Evolutionary conservation across 768 basidiomycete species (phyloP).

Genomic region (Hericium erinaceus): DNA sequence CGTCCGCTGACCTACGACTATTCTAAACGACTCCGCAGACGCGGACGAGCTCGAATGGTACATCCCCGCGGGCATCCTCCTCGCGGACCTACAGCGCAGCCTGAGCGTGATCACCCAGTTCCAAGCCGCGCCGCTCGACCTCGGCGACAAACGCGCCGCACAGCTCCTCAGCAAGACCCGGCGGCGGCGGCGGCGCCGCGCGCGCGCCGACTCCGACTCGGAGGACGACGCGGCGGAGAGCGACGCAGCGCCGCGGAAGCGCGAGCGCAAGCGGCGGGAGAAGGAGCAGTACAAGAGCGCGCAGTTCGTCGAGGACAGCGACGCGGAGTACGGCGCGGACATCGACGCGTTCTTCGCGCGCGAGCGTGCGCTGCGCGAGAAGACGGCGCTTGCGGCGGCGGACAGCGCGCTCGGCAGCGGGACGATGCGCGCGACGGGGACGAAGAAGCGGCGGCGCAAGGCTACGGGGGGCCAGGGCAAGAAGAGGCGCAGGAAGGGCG

Average conservation of each 20-base stretch:
- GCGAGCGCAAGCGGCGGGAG: constrained; percentile 52
- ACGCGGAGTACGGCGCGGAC: constrained; percentile 63
- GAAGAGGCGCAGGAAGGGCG: constrained; percentile 32
- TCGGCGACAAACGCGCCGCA: constrained; percentile 67
- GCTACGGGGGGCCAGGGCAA: constrained; percentile 36
- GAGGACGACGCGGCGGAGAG: constrained; percentile 28
- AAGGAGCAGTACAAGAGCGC: constrained; percentile 77
- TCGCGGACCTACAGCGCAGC: constrained; percentile 57
- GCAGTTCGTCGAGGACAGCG: constrained; percentile 88
- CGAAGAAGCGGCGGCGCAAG: constrained; percentile 48
- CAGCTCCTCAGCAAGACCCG: constrained; percentile 62
- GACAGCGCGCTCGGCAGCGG: constrained; percentile 33
- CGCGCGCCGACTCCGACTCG: constrained; percentile 35
- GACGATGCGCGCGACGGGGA: constrained; percentile 39
- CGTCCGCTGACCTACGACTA: neutral
- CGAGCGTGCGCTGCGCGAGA: constrained; percentile 56
- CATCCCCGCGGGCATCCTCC: constrained; percentile 62
- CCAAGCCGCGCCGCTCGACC: constrained; percentile 71
- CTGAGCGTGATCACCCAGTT: constrained; percentile 77
- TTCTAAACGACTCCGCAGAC: constrained; percentile 26
- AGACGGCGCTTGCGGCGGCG: constrained; percentile 30
- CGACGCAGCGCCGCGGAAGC: constrained; percentile 27
- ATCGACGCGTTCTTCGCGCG: constrained; percentile 76
- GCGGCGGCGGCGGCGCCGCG: constrained; percentile 39
- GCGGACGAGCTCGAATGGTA: constrained; percentile 78